phyloP scores from a whole-genome alignment of 306 rosid genomes.

The Quercus dentata region DNA sequence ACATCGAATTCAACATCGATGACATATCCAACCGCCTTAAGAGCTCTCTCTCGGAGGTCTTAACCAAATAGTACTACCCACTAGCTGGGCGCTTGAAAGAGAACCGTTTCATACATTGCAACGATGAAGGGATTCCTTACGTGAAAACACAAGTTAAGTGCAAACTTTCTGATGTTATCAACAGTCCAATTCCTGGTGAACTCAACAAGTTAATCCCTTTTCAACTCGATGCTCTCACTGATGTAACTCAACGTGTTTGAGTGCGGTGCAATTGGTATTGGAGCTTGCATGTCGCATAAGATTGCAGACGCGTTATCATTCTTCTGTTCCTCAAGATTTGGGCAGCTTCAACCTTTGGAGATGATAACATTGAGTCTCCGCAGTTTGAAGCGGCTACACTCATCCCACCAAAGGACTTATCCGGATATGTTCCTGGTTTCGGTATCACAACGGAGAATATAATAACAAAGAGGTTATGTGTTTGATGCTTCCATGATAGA shows the following conservation, averaged over 20 bases:
- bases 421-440: conserved; percentile 4
- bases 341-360: conserved; percentile 33
- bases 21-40: conserved; percentile 33
- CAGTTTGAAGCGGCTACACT: conserved; percentile 38
- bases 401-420: conserved; percentile 43
- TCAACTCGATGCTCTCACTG: conserved; percentile 28
- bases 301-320: conserved; percentile 42
- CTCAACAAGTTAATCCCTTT: conserved; percentile 46
- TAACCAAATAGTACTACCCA: conserved; percentile 31
- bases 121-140: conserved; percentile 42
- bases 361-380: conserved; percentile 11
- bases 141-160: conserved; percentile 34
- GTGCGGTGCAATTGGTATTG: conserved; percentile 27
- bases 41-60: conserved; percentile 41
- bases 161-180: conserved; percentile 28
- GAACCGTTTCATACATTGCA: conserved; percentile 29
- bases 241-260: conserved; percentile 28
- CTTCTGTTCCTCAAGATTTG: conserved; percentile 39
- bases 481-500: conserved; percentile 37
- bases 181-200: conserved; percentile 30
- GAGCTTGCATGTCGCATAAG: conserved; percentile 52
- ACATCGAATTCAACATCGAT: background rate
- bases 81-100: conserved; percentile 36
- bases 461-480: conserved; percentile 49
- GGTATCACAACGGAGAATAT: conserved; percentile 32